Evolutionary conservation across 2,329 filamentous ascomycete species (phyloP).

Genomic region (Fusarium graminum): DNA sequence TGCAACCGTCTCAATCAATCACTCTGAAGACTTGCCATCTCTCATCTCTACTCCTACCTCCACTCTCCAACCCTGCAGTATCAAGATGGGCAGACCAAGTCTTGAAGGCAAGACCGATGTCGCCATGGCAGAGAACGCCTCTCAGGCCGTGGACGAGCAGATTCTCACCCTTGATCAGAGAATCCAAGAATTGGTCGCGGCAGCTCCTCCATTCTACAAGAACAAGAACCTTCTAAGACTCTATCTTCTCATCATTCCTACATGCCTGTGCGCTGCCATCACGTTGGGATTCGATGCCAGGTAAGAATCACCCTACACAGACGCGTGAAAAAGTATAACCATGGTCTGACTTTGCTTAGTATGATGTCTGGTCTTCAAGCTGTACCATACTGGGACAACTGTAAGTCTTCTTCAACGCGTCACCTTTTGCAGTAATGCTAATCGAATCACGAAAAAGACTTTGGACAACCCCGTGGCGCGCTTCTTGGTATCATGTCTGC

Average conservation of each 20-base stretch:
- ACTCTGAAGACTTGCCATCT: too few species aligned
- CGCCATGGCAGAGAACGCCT: conserved; percentile 3
- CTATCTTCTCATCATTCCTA: conserved; percentile 31
- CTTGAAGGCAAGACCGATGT: not conserved
- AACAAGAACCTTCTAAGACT: conserved; percentile 16
- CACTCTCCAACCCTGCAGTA: fast-evolving
- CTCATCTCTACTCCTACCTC: not conserved
- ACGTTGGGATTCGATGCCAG: conserved; percentile 58
- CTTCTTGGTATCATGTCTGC: conserved; percentile 21
- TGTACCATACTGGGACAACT: conserved; percentile 36
- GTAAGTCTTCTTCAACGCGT: not conserved
- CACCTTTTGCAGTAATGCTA: not conserved
- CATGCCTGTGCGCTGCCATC: conserved; percentile 28
- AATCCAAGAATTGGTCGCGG: not conserved
- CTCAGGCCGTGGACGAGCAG: not conserved
- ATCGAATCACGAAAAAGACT: not conserved
- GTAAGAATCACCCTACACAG: too few species aligned
- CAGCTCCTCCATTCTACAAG: conserved; percentile 19
- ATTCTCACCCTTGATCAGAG: not conserved
- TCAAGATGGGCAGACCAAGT: not conserved
- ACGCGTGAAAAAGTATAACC: too few species aligned
- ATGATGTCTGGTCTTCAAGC: conserved; percentile 52
- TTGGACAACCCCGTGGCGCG: conserved; percentile 49
- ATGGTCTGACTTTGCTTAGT: conserved; percentile 15
- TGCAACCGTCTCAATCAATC: too few species aligned